Percentiles rank a stretch among this genome's conserved stretches.
Evolutionary conservation across 768 basidiomycete species (phyloP).

Genomic region (Glaciozyma martinii): DNA sequence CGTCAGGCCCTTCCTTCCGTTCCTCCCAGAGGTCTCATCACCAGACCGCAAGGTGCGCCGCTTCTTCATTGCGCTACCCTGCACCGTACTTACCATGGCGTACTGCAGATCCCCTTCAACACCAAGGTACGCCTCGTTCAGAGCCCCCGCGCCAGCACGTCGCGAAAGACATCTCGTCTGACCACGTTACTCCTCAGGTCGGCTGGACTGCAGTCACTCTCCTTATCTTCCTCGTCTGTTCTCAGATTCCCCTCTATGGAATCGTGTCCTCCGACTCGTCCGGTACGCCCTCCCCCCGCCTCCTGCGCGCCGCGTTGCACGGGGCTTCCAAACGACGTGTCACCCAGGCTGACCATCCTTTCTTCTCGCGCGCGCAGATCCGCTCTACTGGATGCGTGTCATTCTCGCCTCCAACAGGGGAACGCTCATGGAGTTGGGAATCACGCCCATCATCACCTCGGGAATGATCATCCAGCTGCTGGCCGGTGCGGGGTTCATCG

Average conservation of each 20-base stretch:
- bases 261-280: slow-evolving; percentile 99
- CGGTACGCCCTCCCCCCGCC: slow-evolving; percentile 19
- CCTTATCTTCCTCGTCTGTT: slow-evolving; percentile 98
- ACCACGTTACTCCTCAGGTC: slow-evolving; percentile 21
- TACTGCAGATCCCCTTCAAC: slow-evolving; percentile 80
- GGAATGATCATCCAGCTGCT: slow-evolving; percentile 99
- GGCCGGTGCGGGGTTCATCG: slow-evolving; percentile 92
- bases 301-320: too few species aligned
- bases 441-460: slow-evolving; percentile 91
- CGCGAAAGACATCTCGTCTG: neutral
- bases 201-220: slow-evolving; percentile 99
- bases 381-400: slow-evolving; percentile 99
- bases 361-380: slow-evolving; percentile 49
- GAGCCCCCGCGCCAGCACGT: neutral
- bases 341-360: neutral
- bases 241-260: slow-evolving; percentile 96
- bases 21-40: slow-evolving; percentile 93
- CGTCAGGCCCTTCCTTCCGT: slow-evolving; percentile 70
- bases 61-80: neutral
- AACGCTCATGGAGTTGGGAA: slow-evolving; percentile 98
- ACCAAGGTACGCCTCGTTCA: slow-evolving; percentile 57
- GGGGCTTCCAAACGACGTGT: neutral
- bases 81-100: neutral
- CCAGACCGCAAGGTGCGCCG: slow-evolving; percentile 81
- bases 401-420: slow-evolving; percentile 97